phyloP scores from a whole-genome alignment of 2,329 filamentous ascomycete species.

The Phialophora verrucosa region DNA sequence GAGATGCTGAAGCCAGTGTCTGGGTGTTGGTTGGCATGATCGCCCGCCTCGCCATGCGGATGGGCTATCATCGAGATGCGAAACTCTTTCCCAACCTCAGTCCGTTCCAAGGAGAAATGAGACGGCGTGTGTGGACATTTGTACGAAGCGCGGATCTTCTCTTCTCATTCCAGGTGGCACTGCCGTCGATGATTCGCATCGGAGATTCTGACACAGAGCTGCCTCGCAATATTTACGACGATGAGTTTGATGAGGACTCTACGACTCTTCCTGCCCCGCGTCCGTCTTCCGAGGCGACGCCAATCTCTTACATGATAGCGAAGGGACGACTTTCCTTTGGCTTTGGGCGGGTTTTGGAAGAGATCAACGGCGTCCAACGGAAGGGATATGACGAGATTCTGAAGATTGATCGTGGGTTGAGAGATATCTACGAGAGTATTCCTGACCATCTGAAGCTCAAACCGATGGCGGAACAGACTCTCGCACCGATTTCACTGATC shows the following conservation, averaged over 20 bases:
- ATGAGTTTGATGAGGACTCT: constrained; percentile 66
- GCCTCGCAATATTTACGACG: constrained; percentile 68
- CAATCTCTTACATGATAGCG: constrained; percentile 56
- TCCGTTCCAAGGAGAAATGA: constrained; percentile 66
- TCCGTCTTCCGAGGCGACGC: constrained; percentile 65
- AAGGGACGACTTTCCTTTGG: constrained; percentile 51
- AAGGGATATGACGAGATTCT: constrained; percentile 66
- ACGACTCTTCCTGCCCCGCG: constrained; percentile 62
- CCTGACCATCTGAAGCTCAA: constrained; percentile 80
- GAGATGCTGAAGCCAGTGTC: constrained; percentile 65
- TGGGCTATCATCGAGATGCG: constrained; percentile 69
- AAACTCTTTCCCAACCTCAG: constrained; percentile 64
- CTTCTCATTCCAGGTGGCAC: constrained; percentile 70
- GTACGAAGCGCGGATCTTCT: constrained; percentile 66
- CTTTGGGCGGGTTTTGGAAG: constrained; percentile 54
- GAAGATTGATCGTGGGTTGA: constrained; percentile 63
- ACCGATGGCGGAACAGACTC: constrained; percentile 72
- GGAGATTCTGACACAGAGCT: constrained; percentile 68
- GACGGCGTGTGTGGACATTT: constrained; percentile 56
- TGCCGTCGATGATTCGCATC: constrained; percentile 69
- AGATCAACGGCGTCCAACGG: constrained; percentile 49
- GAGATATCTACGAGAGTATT: constrained; percentile 66
- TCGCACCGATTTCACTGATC: constrained; percentile 71
- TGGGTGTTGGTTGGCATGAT: constrained; percentile 66
- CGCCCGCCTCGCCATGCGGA: constrained; percentile 67